phyloP scores from a whole-genome alignment of 2,329 filamentous ascomycete genomes.

The Septoria petroselini region DNA sequence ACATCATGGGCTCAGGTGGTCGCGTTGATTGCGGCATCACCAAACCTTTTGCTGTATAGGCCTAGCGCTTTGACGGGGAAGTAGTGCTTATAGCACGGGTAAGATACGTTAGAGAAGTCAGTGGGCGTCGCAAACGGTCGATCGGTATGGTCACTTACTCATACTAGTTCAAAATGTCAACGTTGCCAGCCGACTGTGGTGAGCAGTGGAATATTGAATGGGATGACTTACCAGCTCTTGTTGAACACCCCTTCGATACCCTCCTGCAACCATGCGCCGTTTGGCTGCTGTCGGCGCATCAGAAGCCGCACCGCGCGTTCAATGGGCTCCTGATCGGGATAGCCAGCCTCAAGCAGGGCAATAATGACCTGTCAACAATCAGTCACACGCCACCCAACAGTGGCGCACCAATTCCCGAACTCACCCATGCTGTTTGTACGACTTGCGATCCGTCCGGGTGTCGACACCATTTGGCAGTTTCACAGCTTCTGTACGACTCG shows the following conservation, averaged over 20 bases:
- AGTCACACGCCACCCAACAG: conserved; percentile 48
- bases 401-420: conserved; percentile 53
- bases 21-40: conserved; percentile 49
- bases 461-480: conserved; percentile 70
- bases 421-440: conserved; percentile 90
- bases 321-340: conserved; percentile 70
- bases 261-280: conserved; percentile 94
- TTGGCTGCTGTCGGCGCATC: conserved; percentile 77
- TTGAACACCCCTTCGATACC: conserved; percentile 98
- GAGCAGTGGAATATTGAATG: conserved; percentile 8
- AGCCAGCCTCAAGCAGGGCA: conserved; percentile 76
- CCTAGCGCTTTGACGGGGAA: conserved; percentile 93
- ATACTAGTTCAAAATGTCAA: conserved; percentile 56
- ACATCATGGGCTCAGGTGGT: conserved; percentile 20
- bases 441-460: conserved; percentile 76
- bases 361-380: conserved; percentile 46
- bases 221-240: conserved; percentile 71
- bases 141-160: conserved; percentile 46
- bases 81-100: conserved; percentile 97
- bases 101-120: conserved; percentile 57
- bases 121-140: too few relatives aligned
- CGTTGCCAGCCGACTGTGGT: conserved; percentile 6
- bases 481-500: conserved; percentile 85
- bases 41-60: conserved; percentile 74
- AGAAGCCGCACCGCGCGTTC: conserved; percentile 73